Percentiles rank a stretch among this genome's conserved stretches.
Evolutionary conservation across 2,329 filamentous ascomycete genomes (phyloP).

Genomic region (Neonectria magnoliae): DNA sequence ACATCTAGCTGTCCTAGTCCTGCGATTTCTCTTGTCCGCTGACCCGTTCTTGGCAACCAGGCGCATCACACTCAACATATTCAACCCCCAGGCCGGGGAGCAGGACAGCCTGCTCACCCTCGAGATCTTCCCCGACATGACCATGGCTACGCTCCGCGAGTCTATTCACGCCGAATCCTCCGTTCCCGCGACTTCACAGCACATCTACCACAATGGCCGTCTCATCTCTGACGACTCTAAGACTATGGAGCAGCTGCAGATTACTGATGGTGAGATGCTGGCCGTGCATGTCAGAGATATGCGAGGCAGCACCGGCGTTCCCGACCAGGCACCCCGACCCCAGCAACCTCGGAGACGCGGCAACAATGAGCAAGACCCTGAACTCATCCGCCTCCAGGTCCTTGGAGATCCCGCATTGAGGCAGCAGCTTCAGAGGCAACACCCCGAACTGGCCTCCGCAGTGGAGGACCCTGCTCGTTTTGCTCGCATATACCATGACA

Average conservation of each 20-base stretch:
- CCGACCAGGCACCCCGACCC: constrained; percentile 48
- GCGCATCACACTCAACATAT: constrained; percentile 89
- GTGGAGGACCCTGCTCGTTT: constrained; percentile 82
- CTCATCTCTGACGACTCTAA: constrained; percentile 80
- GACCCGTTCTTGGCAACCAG: constrained; percentile 56
- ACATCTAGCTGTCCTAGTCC: constrained; percentile 5
- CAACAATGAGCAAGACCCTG: constrained; percentile 69
- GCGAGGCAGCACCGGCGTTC: constrained; percentile 58
- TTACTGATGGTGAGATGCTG: constrained; percentile 92
- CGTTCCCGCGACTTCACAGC: constrained; percentile 77
- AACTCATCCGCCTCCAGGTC: constrained; percentile 84
- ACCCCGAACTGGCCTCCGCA: constrained; percentile 80
- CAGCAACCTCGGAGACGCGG: constrained; percentile 47
- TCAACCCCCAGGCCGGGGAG: constrained; percentile 72
- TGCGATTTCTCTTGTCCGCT: constrained; percentile 23
- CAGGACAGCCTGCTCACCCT: constrained; percentile 83
- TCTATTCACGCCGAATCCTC: constrained; percentile 86
- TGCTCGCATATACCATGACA: constrained; percentile 74
- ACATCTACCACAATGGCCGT: constrained; percentile 90
- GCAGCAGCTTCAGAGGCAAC: constrained; percentile 74
- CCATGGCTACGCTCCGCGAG: constrained; percentile 84
- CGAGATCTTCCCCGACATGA: constrained; percentile 85
- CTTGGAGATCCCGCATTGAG: constrained; percentile 80
- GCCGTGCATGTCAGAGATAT: constrained; percentile 80
- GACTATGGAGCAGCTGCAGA: constrained; percentile 82